Evolutionary conservation across 208 protist species (phyloP).

Genomic region (Leishmania major): DNA sequence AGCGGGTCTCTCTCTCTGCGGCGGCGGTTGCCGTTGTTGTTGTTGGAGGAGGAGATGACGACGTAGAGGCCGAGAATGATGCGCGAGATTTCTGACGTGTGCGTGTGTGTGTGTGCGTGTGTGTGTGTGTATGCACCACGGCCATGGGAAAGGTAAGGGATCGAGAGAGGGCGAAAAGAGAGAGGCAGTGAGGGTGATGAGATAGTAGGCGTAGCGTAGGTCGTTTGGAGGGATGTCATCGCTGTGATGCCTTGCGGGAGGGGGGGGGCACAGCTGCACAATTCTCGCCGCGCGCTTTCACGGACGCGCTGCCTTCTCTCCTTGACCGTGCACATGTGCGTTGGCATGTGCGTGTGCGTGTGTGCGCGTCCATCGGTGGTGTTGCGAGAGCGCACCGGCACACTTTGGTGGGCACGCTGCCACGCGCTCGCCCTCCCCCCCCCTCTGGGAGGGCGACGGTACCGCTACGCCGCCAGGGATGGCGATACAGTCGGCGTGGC

Average conservation of each 20-base stretch:
- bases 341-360: background rate
- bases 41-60: no score
- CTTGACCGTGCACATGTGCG: background rate
- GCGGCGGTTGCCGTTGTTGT: no score
- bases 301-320: background rate
- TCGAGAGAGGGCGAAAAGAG: background rate
- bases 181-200: background rate
- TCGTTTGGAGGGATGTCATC: background rate
- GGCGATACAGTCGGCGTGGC: background rate
- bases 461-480: background rate
- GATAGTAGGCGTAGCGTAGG: background rate
- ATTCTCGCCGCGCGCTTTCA: background rate
- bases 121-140: background rate
- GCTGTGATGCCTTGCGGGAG: background rate
- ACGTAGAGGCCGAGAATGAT: no score
- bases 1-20: no score
- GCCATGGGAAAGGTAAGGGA: background rate
- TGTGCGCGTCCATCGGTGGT: background rate
- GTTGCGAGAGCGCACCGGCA: background rate
- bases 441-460: background rate
- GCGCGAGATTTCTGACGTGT: background rate
- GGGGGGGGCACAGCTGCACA: background rate
- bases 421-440: background rate
- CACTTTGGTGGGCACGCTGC: background rate
- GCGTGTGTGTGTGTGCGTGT: background rate